phyloP scores from a whole-genome alignment of 176 grass and related monocot genomes.

The Thinopyrum elongatum region DNA sequence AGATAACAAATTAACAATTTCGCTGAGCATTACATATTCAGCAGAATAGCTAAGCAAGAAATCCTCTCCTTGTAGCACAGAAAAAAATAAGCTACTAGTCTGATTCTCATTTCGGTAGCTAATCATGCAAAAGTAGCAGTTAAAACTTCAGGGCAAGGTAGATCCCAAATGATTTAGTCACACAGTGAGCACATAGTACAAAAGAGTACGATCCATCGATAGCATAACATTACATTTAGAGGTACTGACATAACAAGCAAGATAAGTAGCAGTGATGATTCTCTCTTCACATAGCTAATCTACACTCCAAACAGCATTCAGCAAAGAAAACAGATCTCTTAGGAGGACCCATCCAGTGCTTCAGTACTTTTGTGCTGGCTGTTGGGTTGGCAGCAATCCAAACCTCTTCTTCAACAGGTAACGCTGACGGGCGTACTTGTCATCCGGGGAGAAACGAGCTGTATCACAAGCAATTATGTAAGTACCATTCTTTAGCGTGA shows the following conservation, averaged over 20 bases:
- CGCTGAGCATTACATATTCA: background rate
- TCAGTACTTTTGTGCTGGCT: conserved; percentile 74
- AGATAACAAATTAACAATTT: background rate
- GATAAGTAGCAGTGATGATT: conserved; percentile 4
- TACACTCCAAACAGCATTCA: background rate
- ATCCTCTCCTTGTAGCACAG: background rate
- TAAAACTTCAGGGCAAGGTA: background rate
- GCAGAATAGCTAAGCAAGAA: background rate
- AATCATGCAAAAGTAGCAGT: background rate
- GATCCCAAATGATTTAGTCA: background rate
- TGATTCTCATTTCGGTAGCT: background rate
- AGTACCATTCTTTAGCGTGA: background rate
- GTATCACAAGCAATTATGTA: conserved; percentile 23
- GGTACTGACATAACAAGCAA: background rate
- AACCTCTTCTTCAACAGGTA: conserved; percentile 91
- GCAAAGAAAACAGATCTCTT: background rate
- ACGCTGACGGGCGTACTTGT: conserved; percentile 76
- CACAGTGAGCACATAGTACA: background rate
- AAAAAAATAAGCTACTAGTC: background rate
- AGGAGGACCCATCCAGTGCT: background rate
- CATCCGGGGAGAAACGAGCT: conserved; percentile 96
- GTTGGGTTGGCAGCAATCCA: conserved; percentile 82
- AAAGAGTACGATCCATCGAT: background rate
- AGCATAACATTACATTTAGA: conserved; percentile 10
- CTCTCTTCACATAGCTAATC: conserved; percentile 2